Conservation (phyloP, 2,329 filamentous ascomycete genomes). For the Ophiosphaerella narmari region DNA sequence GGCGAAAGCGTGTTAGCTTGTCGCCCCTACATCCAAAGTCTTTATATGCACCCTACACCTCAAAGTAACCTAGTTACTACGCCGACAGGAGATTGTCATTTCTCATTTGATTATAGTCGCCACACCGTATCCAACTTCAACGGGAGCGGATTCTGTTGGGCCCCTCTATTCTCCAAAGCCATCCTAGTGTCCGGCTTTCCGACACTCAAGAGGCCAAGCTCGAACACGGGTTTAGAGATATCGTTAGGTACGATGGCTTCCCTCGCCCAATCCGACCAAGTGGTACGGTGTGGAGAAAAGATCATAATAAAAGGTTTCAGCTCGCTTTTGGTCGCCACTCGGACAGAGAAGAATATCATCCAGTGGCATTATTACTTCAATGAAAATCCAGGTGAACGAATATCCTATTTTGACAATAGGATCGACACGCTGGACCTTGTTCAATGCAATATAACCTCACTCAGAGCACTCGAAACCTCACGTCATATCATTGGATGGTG, state of each 20-base stretch:
- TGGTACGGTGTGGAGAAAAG: neutral
- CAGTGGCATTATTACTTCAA: neutral
- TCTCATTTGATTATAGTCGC: no score
- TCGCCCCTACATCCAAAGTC: no score
- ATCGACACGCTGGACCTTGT: neutral
- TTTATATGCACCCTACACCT: no score
- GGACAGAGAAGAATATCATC: neutral
- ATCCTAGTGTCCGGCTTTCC: constrained; percentile 1
- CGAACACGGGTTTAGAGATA: constrained; percentile 1
- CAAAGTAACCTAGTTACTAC: no score
- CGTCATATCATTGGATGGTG: constrained; percentile 7
- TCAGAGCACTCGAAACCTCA: neutral
- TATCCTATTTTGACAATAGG: constrained; percentile 3
- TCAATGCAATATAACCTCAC: neutral
- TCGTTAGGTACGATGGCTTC: constrained; percentile 1
- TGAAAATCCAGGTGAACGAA: neutral
- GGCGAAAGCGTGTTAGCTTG: no score
- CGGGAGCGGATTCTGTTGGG: neutral
- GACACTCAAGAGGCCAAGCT: neutral
- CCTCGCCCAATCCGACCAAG: neutral
- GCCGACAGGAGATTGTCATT: no score
- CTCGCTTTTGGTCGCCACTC: neutral
- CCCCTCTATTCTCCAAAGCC: neutral
- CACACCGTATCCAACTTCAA: no score
- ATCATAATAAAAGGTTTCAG: constrained; percentile 5